A percentile compares a stretch with the other conserved stretches of the same genome.
Conservation (phyloP, 1,284 basidiomycete genomes). For the Ustilago vetiveriae region DNA sequence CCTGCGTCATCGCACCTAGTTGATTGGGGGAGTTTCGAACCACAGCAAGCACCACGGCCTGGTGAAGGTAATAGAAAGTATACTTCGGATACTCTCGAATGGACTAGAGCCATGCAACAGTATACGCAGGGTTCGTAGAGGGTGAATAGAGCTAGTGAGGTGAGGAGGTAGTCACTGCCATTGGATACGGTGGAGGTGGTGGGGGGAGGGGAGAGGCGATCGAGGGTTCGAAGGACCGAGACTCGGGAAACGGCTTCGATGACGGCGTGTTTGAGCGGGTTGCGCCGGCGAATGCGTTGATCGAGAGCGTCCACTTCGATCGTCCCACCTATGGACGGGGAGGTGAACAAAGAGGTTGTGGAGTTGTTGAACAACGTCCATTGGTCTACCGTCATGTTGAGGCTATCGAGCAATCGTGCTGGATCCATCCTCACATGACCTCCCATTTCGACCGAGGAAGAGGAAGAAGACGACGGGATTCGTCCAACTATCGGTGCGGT, state of each 20-base stretch:
- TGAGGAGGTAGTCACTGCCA: slow-evolving; percentile 64
- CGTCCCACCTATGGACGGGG: slow-evolving; percentile 2
- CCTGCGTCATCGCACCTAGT: slow-evolving; percentile 35
- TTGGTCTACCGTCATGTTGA: slow-evolving; percentile 18
- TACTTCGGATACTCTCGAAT: slow-evolving; percentile 57
- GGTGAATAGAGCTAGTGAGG: slow-evolving; percentile 54
- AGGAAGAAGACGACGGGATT: background rate
- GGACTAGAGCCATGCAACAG: slow-evolving; percentile 65
- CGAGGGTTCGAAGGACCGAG: slow-evolving; percentile 16
- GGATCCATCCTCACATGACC: background rate
- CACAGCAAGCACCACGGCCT: slow-evolving; percentile 59
- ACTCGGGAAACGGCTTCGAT: slow-evolving; percentile 24
- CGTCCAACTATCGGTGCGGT: slow-evolving; percentile 23
- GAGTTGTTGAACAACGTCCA: slow-evolving; percentile 10
- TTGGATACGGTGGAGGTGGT: slow-evolving; percentile 28
- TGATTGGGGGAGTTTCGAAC: slow-evolving; percentile 15
- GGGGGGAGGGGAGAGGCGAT: slow-evolving; percentile 2
- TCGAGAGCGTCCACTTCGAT: slow-evolving; percentile 58
- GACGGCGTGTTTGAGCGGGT: slow-evolving; percentile 63
- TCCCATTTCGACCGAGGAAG: background rate
- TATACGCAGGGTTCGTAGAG: slow-evolving; percentile 65
- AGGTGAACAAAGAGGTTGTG: background rate
- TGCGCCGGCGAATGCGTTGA: slow-evolving; percentile 34
- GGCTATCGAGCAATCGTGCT: background rate
- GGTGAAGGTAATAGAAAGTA: slow-evolving; percentile 59